phyloP scores from a whole-genome alignment of 106 monocot species.

The Dendrobium catenatum region DNA sequence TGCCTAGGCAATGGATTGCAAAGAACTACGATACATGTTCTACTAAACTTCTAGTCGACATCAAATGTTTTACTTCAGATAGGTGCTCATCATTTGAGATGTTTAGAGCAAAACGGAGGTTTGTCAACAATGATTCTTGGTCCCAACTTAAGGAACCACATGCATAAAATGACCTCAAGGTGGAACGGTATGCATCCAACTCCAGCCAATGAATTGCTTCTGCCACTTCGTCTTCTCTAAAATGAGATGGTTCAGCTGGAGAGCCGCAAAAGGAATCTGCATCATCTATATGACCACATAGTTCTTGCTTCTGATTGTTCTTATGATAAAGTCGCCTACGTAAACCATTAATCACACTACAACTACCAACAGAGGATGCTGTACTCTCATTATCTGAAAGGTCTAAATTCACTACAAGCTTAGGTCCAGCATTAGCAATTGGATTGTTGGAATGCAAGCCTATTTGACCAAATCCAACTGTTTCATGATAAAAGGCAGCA shows the following conservation, averaged over 20 bases:
- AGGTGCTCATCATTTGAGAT: slow-evolving; percentile 20
- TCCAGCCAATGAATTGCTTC: slow-evolving; percentile 23
- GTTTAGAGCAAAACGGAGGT: slow-evolving; percentile 15
- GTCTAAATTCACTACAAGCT: slow-evolving; percentile 4
- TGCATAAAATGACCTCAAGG: slow-evolving; percentile 14
- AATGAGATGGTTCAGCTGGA: slow-evolving; percentile 6
- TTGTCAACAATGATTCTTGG: slow-evolving; percentile 20
- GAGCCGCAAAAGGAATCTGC: slow-evolving; percentile 4
- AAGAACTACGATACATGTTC: not conserved
- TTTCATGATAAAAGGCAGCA: slow-evolving; percentile 26
- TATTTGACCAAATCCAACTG: slow-evolving; percentile 16
- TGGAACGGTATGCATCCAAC: slow-evolving; percentile 19
- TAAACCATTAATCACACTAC: slow-evolving; percentile 11
- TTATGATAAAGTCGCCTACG: slow-evolving; percentile 1
- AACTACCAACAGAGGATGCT: slow-evolving; percentile 22
- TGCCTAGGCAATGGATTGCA: not conserved
- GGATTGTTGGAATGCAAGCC: not conserved
- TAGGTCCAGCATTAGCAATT: not conserved
- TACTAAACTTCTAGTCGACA: slow-evolving; percentile 6
- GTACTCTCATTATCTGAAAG: slow-evolving; percentile 4
- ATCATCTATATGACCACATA: not conserved
- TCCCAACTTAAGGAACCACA: slow-evolving; percentile 27
- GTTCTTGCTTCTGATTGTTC: not conserved
- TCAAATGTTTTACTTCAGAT: slow-evolving; percentile 7
- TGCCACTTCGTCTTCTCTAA: not conserved